phyloP scores from a whole-genome alignment of 2,329 filamentous ascomycete species.

The Aspergillus japonicus region DNA sequence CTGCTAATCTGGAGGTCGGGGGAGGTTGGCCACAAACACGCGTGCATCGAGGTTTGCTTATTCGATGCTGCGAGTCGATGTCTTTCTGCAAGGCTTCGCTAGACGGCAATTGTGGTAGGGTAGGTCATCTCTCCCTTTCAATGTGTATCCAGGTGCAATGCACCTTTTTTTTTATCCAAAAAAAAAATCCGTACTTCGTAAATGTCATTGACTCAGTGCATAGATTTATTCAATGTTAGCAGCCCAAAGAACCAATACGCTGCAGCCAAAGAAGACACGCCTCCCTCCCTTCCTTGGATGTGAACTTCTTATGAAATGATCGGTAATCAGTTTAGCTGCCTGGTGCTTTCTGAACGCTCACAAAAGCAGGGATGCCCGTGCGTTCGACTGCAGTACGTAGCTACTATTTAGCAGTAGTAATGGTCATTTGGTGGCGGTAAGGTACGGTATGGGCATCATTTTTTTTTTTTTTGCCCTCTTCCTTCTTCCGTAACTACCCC shows the following conservation, averaged over 20 bases:
- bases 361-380: slow-evolving; percentile 8
- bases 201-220: background rate
- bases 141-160: too few species aligned
- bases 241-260: background rate
- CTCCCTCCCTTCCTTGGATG: too few species aligned
- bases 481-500: too few species aligned
- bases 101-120: too few species aligned
- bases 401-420: background rate
- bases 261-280: background rate
- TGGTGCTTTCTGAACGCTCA: background rate
- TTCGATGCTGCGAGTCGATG: background rate
- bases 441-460: background rate
- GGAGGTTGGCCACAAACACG: too few species aligned
- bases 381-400: slow-evolving; percentile 3
- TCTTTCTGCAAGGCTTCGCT: background rate
- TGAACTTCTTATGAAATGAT: too few species aligned
- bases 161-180: background rate
- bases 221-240: background rate
- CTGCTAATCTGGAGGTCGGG: background rate
- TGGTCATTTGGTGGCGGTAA: background rate
- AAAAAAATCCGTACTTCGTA: background rate
- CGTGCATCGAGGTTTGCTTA: background rate
- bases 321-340: background rate
- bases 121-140: too few species aligned
- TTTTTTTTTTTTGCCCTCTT: too few species aligned